phyloP scores from a whole-genome alignment of 2,329 filamentous ascomycete species.

The Neocucurbitaria cava region DNA sequence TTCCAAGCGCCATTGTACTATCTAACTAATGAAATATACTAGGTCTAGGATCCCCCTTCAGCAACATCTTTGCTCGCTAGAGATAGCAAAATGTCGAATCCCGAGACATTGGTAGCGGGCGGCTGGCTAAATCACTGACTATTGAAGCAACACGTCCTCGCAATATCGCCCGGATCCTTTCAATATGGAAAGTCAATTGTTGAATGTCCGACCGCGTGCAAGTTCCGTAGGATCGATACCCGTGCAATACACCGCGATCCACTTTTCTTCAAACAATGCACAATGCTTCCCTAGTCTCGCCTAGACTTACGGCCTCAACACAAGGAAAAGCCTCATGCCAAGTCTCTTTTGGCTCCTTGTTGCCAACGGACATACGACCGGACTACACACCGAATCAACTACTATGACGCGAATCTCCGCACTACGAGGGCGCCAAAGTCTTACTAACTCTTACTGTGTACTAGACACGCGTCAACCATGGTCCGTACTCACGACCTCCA shows the following conservation, averaged over 20 bases:
- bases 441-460: slow-evolving; percentile 11
- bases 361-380: slow-evolving; percentile 9
- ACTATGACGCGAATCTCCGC: slow-evolving; percentile 15
- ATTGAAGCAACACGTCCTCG: slow-evolving; percentile 2
- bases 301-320: not conserved
- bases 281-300: slow-evolving; percentile 8
- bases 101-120: slow-evolving; percentile 20
- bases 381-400: slow-evolving; percentile 23
- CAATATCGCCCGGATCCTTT: slow-evolving; percentile 16
- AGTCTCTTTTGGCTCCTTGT: slow-evolving; percentile 2
- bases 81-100: slow-evolving; percentile 4
- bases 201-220: slow-evolving; percentile 3
- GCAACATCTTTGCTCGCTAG: slow-evolving; percentile 12
- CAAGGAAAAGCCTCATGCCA: slow-evolving; percentile 14
- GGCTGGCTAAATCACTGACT: slow-evolving; percentile 28
- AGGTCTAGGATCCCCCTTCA: slow-evolving; percentile 17
- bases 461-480: slow-evolving; percentile 25
- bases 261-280: slow-evolving; percentile 1
- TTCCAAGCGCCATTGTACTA: not conserved
- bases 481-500: slow-evolving; percentile 14
- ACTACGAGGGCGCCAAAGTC: slow-evolving; percentile 10
- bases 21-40: slow-evolving; percentile 22
- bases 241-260: slow-evolving; percentile 3
- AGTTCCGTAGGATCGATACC: slow-evolving; percentile 2
- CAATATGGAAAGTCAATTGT: slow-evolving; percentile 17